Evolutionary conservation across 495 filamentous ascomycete species (phyloP), one percentile per base, ranked within the genome.

Genomic region (Aspergillus sclerotiicarbonarius): DNA sequence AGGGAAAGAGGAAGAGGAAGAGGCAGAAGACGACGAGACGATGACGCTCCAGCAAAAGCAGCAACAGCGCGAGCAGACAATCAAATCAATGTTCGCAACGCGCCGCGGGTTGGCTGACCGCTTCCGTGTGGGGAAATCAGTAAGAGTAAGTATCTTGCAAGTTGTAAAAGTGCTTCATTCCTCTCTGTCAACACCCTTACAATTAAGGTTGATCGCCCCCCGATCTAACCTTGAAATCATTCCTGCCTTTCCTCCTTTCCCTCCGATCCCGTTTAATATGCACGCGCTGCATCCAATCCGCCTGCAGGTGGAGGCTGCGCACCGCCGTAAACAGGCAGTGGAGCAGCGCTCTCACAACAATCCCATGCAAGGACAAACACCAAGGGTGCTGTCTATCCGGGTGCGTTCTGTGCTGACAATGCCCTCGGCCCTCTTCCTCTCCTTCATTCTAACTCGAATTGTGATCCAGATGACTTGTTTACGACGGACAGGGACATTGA

Each of bases 41-140:
- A 59, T 50, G 52, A 53, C 49, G 50, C 56, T 39, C 53, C 32
- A 21, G 18, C 9, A 54, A 8, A 16, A 54, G 16, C 19, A 19
- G 18, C 21, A 31, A 43, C 6, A 53, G 25, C 25, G 25, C 25
- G 25, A 21, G 33, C 35, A 16, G 20, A 25, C 8, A 37, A 35
- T 9, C 30, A 35, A n/a, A 33, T 19, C 9, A 10, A 13, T 10
- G 33, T 9, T 15, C 41, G n/a, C 53, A 35, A 32, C 45, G 54
- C 49, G 54, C 48, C 54, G 54, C 41, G 47, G 54, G 29, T 35
- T 32, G n/a, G 9, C 37, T 63, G 62, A 62, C 61, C 60, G 59
- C 61, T 60, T 65, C 55, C 58, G 56, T 58, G 52, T 56, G 57
- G 57, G 58, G 63, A 62, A 29, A 41, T 43, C 3, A 30, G 48